Evolutionary conservation across 768 basidiomycete genomes (phyloP).

Genomic region (Leccinum truebloodii): DNA sequence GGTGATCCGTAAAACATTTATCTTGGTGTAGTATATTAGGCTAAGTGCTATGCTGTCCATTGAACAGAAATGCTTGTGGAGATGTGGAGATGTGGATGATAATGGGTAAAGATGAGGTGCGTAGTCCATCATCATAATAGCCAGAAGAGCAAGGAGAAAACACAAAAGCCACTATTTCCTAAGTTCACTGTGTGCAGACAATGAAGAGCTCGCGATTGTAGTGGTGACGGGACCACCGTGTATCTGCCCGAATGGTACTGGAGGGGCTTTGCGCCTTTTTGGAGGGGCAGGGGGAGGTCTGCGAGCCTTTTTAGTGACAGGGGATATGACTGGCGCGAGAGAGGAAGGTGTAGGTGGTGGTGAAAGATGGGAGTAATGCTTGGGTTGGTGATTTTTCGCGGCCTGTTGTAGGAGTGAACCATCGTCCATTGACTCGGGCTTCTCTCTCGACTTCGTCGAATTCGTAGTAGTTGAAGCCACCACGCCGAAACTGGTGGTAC

Average conservation of each 20-base stretch:
- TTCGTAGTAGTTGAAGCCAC: slow-evolving; percentile 29
- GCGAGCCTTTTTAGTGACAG: slow-evolving; percentile 33
- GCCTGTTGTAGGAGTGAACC: slow-evolving; percentile 19
- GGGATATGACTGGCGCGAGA: slow-evolving; percentile 18
- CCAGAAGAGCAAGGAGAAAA: slow-evolving; percentile 6
- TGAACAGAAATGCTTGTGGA: slow-evolving; percentile 20
- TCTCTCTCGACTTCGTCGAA: slow-evolving; percentile 26
- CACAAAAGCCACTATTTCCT: slow-evolving; percentile 17
- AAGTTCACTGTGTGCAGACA: slow-evolving; percentile 20
- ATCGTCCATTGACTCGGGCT: slow-evolving; percentile 29
- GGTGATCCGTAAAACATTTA: slow-evolving; percentile 9
- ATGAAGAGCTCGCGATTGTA: slow-evolving; percentile 49
- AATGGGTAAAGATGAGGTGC: slow-evolving; percentile 8
- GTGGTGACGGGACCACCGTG: slow-evolving; percentile 59
- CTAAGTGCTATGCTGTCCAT: slow-evolving; percentile 26
- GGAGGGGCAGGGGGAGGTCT: slow-evolving; percentile 69
- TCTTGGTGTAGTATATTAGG: slow-evolving; percentile 17
- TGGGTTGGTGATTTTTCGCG: slow-evolving; percentile 21
- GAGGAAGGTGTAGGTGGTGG: slow-evolving; percentile 22
- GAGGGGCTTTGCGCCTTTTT: slow-evolving; percentile 71
- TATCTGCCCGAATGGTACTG: slow-evolving; percentile 54
- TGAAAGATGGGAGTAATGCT: slow-evolving; percentile 15
- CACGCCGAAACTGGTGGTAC: slow-evolving; percentile 33
- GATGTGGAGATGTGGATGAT: slow-evolving; percentile 17
- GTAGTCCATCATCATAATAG: slow-evolving; percentile 7